Percentiles rank a stretch among this genome's conserved stretches.
Conservation (phyloP, 192 early-diverging fungal genomes). For the Globomyces pollinis-pini region DNA sequence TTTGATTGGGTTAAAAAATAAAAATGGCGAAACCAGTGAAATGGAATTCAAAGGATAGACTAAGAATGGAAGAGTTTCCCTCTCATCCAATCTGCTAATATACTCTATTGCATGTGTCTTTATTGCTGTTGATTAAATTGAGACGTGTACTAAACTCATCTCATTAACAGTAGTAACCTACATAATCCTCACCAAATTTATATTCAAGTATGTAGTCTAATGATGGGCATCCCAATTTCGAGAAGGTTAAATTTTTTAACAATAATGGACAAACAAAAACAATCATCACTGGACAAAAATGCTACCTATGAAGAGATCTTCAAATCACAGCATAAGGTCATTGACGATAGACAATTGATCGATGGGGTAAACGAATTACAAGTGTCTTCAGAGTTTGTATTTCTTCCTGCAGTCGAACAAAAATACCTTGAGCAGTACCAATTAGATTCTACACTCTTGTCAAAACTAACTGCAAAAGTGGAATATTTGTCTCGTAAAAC, state of each 20-base stretch:
- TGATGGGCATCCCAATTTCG: too few species aligned
- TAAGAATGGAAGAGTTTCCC: too few species aligned
- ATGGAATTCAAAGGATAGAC: too few species aligned
- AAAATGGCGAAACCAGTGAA: too few species aligned
- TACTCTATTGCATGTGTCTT: too few species aligned
- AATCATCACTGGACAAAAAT: background rate
- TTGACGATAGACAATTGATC: slow-evolving; percentile 4
- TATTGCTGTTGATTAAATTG: slow-evolving; percentile 1
- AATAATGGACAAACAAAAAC: background rate
- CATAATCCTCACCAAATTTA: background rate
- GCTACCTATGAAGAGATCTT: slow-evolving; percentile 8
- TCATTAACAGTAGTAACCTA: background rate
- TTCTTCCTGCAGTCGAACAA: slow-evolving; percentile 1
- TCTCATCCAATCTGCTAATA: too few species aligned
- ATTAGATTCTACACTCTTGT: background rate
- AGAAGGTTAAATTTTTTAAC: too few species aligned
- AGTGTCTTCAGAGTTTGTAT: background rate
- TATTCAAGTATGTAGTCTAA: too few species aligned
- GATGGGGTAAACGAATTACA: background rate
- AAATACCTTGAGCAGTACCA: slow-evolving; percentile 11
- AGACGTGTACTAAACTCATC: background rate
- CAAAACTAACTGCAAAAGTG: slow-evolving; percentile 1
- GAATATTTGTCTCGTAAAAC: background rate
- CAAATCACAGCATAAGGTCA: background rate
- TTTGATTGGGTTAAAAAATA: too few species aligned